Percentiles rank a stretch among this genome's conserved stretches.
phyloP scores from a whole-genome alignment of 2,329 filamentous ascomycete genomes.

The Phaeosphaeriaceae sp. region DNA sequence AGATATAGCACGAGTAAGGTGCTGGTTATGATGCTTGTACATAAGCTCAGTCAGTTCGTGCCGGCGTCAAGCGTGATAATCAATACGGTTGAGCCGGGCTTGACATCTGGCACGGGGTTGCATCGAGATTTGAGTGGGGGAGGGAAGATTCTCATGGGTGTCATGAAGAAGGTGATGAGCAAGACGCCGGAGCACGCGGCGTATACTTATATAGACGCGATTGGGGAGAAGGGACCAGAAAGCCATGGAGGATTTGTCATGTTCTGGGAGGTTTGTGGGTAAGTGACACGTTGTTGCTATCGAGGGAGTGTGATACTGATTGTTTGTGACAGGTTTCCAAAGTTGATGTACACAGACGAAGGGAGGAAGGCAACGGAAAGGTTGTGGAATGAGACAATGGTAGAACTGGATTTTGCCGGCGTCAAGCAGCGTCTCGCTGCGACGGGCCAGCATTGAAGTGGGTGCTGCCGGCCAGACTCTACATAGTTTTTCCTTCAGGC shows the following conservation, averaged over 20 bases:
- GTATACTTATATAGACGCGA: slow-evolving; percentile 54
- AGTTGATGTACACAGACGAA: slow-evolving; percentile 9
- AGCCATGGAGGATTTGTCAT: slow-evolving; percentile 51
- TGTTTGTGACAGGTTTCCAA: slow-evolving; percentile 1
- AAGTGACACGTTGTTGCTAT: slow-evolving; percentile 52
- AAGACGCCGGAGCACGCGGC: slow-evolving; percentile 26
- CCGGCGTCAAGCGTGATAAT: slow-evolving; percentile 40
- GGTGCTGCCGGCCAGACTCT: background rate
- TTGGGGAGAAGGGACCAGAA: slow-evolving; percentile 52
- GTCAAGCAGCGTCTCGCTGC: background rate
- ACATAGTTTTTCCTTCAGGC: slow-evolving; percentile 36
- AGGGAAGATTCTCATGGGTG: slow-evolving; percentile 28
- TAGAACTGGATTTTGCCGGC: slow-evolving; percentile 11
- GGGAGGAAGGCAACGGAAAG: slow-evolving; percentile 4
- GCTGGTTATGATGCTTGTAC: slow-evolving; percentile 23
- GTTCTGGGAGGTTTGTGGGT: too few species aligned
- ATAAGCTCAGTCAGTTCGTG: slow-evolving; percentile 21
- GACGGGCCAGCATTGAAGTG: background rate
- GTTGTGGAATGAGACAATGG: slow-evolving; percentile 13
- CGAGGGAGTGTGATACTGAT: slow-evolving; percentile 47
- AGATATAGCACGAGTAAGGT: slow-evolving; percentile 28
- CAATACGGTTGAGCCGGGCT: slow-evolving; percentile 58
- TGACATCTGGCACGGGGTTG: slow-evolving; percentile 50
- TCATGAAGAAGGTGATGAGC: slow-evolving; percentile 26
- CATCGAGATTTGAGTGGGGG: slow-evolving; percentile 29